Conservation (phyloP, 1,139 yeast species). For the Williopsis jadinii region DNA sequence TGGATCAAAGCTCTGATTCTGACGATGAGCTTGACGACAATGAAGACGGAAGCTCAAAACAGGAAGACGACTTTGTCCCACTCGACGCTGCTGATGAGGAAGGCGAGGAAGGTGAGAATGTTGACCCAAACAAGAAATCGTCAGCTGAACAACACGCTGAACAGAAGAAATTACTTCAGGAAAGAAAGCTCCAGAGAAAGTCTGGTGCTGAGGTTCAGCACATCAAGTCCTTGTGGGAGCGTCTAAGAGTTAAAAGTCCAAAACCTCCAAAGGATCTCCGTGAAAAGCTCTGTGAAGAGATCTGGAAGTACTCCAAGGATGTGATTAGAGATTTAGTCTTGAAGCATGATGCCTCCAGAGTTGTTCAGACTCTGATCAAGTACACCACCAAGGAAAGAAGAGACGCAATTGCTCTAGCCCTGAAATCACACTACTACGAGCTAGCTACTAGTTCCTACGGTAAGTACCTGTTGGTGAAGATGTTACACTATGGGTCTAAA, state of each 20-base stretch:
- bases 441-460: slow-evolving; percentile 93
- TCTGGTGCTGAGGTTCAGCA: slow-evolving; percentile 81
- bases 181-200: slow-evolving; percentile 81
- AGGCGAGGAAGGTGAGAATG: slow-evolving; percentile 24
- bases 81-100: slow-evolving; percentile 14
- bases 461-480: slow-evolving; percentile 80
- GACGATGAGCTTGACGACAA: slow-evolving; percentile 27
- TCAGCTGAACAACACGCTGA: slow-evolving; percentile 75
- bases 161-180: slow-evolving; percentile 70
- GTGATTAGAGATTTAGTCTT: slow-evolving; percentile 77
- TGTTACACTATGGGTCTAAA: slow-evolving; percentile 87
- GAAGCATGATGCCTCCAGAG: slow-evolving; percentile 96
- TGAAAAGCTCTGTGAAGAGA: slow-evolving; percentile 72
- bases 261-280: slow-evolving; percentile 75
- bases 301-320: slow-evolving; percentile 77
- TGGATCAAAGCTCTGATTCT: slow-evolving; percentile 18
- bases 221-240: slow-evolving; percentile 88
- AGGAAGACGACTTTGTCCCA: slow-evolving; percentile 11
- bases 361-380: slow-evolving; percentile 89
- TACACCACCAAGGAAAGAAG: slow-evolving; percentile 79
- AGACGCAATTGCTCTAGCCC: slow-evolving; percentile 56
- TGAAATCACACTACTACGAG: slow-evolving; percentile 72
- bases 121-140: slow-evolving; percentile 33
- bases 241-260: slow-evolving; percentile 77
- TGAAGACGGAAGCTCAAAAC: slow-evolving; percentile 18